Base-by-base conservation (phyloP, 306 rosid genomes). In the Spatholobus suberectus region DNA sequence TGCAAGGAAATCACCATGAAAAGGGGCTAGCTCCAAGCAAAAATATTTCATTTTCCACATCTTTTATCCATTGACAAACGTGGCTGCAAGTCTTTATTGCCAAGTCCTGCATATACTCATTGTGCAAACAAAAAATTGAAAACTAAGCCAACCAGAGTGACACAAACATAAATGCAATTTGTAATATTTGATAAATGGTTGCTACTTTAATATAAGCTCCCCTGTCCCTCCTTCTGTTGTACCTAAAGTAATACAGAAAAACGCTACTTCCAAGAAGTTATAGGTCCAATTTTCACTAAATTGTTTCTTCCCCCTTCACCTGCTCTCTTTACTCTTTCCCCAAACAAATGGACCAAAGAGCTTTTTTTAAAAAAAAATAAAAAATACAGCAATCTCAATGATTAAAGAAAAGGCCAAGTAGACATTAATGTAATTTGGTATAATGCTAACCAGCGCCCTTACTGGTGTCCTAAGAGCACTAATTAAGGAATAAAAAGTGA, bases 1-100 rank as follows among this genome's bases (percentile, higher is more conserved):
- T 67, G 75, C 38, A 44, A 55, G 81, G 72, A 52, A 85, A 76
- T 96, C 91, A 96, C 99, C 99, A 96, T 70, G 99, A 96, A 86
- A 96, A 94, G 79, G 99, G 99, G 92, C 98, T 96, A 70, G 98
- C 96, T 86, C 99, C 99, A 83, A 94, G 92, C 94, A 96, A 91
- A 88, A 96, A 96, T 51, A 96, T 90, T 82, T 96, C 99, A 26
- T 94, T 94, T 85, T 96, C 99, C 23, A 96, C 96, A 32, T 96
- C 99, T 87, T 94, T 94, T 70, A 96, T 91, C 99, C 99, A 96
- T 84, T 94, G 99, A 88, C 97, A 94, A 83, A 96, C 97, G 73
- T 88, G 93, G 87, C 94, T 94, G 94, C 99, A 96, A 54, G 93
- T 90, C 89, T 91, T 90, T 86, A 94, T 94, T 23, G 99, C 99